These are phyloP conservation scores for Sanghuangporus sanghuang DNA, from an alignment of 1,284 basidiomycete genomes.

Conservation along the genomic window DNA sequence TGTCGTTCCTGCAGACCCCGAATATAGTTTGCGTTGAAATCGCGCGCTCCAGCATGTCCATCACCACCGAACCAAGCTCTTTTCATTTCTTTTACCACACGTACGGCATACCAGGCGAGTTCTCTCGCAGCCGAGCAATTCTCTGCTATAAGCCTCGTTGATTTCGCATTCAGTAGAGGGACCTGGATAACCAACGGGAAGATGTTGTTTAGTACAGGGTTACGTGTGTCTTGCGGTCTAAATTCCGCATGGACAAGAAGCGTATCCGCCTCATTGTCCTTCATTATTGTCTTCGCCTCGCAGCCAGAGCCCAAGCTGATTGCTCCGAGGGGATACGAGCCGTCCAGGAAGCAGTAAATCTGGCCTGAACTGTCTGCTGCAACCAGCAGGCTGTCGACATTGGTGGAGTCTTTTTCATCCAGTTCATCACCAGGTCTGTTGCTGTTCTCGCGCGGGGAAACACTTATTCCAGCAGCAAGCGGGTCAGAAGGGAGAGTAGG, in stretches of 20 bases:
- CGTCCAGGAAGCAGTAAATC: conserved; percentile 69
- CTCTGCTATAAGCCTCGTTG: conserved; percentile 61
- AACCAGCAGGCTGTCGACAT: conserved; percentile 56
- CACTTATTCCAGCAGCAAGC: conserved; percentile 52
- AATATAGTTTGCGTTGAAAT: conserved; percentile 70
- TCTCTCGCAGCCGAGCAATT: conserved; percentile 67
- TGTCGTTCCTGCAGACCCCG: conserved; percentile 57
- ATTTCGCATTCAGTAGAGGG: conserved; percentile 51
- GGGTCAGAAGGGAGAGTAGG: conserved; percentile 55
- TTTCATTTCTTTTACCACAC: conserved; percentile 66
- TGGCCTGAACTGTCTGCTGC: conserved; percentile 52
- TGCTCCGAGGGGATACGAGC: conserved; percentile 72
- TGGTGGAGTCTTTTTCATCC: conserved; percentile 49
- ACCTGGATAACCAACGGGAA: conserved; percentile 46
- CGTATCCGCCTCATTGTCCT: conserved; percentile 32
- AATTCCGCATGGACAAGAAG: conserved; percentile 15
- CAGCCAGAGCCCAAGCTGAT: conserved; percentile 36
- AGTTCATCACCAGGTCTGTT: conserved; percentile 35
- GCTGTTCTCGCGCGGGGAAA: conserved; percentile 30
- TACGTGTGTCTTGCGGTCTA: neutral
- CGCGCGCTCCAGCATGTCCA: conserved; percentile 56
- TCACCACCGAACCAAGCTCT: conserved; percentile 67
- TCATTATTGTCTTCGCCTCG: conserved; percentile 43
- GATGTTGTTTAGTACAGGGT: conserved; percentile 30
- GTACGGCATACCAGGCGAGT: conserved; percentile 63